Evolutionary conservation across 2,329 filamentous ascomycete species (phyloP).

Genomic region (Ilyonectria robusta): DNA sequence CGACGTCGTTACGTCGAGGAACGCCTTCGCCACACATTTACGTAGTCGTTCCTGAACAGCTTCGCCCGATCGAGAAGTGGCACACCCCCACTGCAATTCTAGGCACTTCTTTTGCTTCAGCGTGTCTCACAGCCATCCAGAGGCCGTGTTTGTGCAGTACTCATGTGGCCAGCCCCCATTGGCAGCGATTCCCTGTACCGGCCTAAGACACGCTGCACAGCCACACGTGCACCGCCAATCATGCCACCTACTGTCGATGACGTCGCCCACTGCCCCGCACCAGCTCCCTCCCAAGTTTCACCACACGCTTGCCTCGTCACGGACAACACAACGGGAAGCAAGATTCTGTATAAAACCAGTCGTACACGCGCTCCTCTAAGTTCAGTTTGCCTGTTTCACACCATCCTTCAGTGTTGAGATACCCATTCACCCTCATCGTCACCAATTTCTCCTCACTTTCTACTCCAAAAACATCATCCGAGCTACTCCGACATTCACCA

Average conservation of each 20-base stretch:
- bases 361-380: conserved; percentile 3
- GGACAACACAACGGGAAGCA: conserved; percentile 12
- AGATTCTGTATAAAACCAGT: conserved; percentile 25
- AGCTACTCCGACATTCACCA: conserved; percentile 52
- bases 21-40: conserved; percentile 26
- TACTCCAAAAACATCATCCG: neutral
- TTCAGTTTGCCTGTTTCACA: neutral
- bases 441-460: neutral
- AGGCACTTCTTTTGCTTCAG: conserved; percentile 9
- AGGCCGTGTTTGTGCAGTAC: conserved; percentile 33
- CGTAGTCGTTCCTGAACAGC: conserved; percentile 34
- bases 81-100: conserved; percentile 21
- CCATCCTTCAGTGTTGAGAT: conserved; percentile 12
- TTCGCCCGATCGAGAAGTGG: conserved; percentile 29
- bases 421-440: conserved; percentile 5
- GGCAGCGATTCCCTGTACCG: conserved; percentile 17
- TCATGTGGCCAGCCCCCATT: accelerated
- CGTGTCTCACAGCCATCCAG: neutral
- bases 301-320: conserved; percentile 24
- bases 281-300: conserved; percentile 41
- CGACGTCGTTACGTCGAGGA: neutral
- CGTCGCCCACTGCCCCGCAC: conserved; percentile 49
- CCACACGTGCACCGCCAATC: conserved; percentile 43
- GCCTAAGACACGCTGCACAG: conserved; percentile 32
- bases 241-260: conserved; percentile 47